Evolutionary conservation across 2,329 filamentous ascomycete species (phyloP).

Genomic region (Fusarium decemcellulare): DNA sequence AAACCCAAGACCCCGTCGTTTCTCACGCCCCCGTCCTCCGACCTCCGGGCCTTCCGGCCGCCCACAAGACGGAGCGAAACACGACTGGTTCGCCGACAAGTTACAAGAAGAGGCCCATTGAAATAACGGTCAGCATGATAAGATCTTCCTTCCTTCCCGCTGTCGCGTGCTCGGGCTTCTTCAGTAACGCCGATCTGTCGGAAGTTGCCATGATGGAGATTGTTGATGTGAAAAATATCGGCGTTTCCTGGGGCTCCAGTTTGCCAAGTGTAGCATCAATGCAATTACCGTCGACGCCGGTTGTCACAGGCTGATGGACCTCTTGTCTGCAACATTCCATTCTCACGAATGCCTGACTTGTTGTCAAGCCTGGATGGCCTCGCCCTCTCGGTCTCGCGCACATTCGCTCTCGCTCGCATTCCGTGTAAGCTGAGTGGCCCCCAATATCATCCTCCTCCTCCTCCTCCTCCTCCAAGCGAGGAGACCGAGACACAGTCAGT

Average conservation of each 20-base stretch:
- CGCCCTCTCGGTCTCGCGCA: no score
- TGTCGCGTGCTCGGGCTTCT: constrained; percentile 6
- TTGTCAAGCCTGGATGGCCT: no score
- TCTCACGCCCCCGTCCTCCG: constrained; percentile 15
- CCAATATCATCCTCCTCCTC: background rate
- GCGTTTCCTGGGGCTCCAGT: background rate
- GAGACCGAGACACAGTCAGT: background rate
- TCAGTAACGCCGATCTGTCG: constrained; percentile 5
- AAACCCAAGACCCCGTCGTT: background rate
- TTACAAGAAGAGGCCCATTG: background rate
- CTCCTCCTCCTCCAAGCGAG: background rate
- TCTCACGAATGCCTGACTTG: no score
- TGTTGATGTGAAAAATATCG: background rate
- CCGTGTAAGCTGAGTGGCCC: background rate
- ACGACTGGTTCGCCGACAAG: background rate
- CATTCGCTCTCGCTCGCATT: no score
- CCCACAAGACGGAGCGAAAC: background rate
- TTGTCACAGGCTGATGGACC: no score
- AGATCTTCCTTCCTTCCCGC: background rate
- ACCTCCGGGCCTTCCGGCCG: constrained; percentile 21
- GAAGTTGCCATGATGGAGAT: background rate
- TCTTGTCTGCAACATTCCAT: no score
- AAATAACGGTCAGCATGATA: background rate
- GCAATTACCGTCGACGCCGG: background rate
- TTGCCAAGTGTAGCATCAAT: constrained; percentile 7